Evolutionary conservation across 768 basidiomycete species (phyloP).

Genomic region (Multifurca ochricompacta): DNA sequence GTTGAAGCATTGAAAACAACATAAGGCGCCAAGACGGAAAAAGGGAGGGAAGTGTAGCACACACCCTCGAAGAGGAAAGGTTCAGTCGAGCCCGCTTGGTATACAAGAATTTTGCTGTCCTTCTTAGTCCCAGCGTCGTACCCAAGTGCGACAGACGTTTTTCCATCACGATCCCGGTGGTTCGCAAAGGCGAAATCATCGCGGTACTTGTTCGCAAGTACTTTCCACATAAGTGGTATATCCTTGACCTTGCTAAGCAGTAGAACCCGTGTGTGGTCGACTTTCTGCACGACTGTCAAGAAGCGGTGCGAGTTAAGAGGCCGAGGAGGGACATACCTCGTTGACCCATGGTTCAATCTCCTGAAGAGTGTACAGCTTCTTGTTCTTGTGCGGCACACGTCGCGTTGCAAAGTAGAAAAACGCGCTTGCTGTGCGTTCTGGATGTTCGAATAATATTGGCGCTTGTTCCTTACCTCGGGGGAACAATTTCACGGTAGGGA

Average conservation of each 20-base stretch:
- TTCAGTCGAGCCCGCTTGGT: constrained; percentile 49
- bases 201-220: constrained; percentile 64
- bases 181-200: constrained; percentile 54
- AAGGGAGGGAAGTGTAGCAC: background rate
- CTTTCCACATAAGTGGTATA: constrained; percentile 73
- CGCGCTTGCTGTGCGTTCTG: constrained; percentile 62
- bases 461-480: constrained; percentile 62
- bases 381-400: constrained; percentile 65
- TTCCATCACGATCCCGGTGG: constrained; percentile 59
- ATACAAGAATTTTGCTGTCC: constrained; percentile 63
- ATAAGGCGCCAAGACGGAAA: background rate
- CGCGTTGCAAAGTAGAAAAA: constrained; percentile 72
- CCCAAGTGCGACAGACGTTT: constrained; percentile 49
- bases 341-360: constrained; percentile 63
- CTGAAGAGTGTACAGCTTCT: constrained; percentile 45
- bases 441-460: constrained; percentile 56
- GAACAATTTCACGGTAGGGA: constrained; percentile 91
- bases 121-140: constrained; percentile 43
- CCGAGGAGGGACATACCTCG: constrained; percentile 40
- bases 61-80: constrained; percentile 63
- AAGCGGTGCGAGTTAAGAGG: background rate
- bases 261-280: constrained; percentile 47
- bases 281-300: constrained; percentile 26
- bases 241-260: constrained; percentile 70
- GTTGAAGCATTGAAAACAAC: background rate